These are phyloP conservation scores for Vitrella brassicaformis DNA, from an alignment of 73 alveolate genomes.

Conservation along the genomic window DNA sequence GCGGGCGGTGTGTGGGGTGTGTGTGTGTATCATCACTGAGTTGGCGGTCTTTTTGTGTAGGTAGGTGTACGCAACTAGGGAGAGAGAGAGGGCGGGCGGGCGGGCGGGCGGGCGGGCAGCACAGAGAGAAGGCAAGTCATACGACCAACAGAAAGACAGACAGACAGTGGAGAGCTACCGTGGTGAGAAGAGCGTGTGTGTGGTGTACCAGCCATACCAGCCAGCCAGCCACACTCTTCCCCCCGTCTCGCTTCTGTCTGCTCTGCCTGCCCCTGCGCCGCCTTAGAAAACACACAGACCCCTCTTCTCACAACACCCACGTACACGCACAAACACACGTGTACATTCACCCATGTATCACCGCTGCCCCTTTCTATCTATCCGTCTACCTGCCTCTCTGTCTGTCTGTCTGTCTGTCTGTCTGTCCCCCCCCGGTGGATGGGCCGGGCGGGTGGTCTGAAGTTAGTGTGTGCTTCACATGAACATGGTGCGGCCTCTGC, in stretches of 20 bases:
- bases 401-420: neutral
- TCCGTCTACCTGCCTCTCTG: neutral
- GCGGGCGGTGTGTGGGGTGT: too few species aligned
- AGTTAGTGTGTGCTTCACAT: neutral
- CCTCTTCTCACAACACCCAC: neutral
- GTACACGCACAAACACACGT: too few species aligned
- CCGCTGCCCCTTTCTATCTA: neutral
- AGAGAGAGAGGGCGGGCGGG: neutral
- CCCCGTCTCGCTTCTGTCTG: neutral
- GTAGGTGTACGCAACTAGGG: too few species aligned
- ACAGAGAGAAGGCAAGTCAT: neutral
- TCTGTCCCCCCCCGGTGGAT: neutral
- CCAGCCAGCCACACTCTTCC: neutral
- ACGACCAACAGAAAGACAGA: neutral
- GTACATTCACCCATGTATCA: neutral
- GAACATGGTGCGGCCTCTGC: neutral
- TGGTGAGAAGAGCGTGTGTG: neutral
- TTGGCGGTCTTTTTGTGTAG: too few species aligned
- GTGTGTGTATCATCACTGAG: too few species aligned
- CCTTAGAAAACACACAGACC: neutral
- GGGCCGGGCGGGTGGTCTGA: neutral
- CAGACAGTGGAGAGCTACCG: neutral
- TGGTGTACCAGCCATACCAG: neutral
- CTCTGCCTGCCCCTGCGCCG: too few species aligned
- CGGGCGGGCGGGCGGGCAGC: neutral